Conservation (phyloP, 2,329 filamentous ascomycete species). For the Byssothecium circinans region DNA sequence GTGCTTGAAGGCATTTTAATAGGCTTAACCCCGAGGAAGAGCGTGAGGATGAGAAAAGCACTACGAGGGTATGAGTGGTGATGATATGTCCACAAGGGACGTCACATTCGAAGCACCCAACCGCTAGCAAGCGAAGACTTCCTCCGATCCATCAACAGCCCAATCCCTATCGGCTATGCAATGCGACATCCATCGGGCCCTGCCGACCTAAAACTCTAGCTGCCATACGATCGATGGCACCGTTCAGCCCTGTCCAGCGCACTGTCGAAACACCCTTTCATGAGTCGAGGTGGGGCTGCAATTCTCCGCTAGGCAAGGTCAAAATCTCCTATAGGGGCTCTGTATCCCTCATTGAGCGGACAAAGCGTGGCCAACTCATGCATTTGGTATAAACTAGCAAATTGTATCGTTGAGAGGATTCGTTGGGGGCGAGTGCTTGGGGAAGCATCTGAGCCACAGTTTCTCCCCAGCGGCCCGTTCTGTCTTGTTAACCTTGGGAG, state of each 20-base stretch:
- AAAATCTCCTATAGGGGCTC: neutral
- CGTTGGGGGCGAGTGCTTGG: neutral
- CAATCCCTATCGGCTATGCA: neutral
- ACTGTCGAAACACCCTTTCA: neutral
- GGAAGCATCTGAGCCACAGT: neutral
- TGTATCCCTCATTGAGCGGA: too few species aligned
- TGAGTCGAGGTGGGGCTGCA: neutral
- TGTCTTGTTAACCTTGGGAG: neutral
- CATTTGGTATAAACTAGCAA: too few species aligned
- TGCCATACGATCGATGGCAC: neutral
- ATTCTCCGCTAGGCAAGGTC: neutral
- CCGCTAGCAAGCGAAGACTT: neutral
- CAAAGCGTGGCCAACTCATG: too few species aligned
- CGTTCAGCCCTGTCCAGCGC: neutral
- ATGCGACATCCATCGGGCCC: neutral
- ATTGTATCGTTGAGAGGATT: too few species aligned
- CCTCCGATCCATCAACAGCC: neutral
- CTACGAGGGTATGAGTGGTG: neutral
- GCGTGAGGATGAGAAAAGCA: neutral
- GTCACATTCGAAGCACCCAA: neutral
- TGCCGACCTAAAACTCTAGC: neutral
- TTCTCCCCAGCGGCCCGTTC: neutral
- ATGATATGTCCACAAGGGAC: neutral
- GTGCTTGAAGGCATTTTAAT: neutral
- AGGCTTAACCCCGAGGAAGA: neutral